Percentiles rank a stretch among this genome's conserved stretches.
These are phyloP conservation scores for Podila clonocystis DNA, from an alignment of 192 early-diverging fungal species.

Conservation along the genomic window DNA sequence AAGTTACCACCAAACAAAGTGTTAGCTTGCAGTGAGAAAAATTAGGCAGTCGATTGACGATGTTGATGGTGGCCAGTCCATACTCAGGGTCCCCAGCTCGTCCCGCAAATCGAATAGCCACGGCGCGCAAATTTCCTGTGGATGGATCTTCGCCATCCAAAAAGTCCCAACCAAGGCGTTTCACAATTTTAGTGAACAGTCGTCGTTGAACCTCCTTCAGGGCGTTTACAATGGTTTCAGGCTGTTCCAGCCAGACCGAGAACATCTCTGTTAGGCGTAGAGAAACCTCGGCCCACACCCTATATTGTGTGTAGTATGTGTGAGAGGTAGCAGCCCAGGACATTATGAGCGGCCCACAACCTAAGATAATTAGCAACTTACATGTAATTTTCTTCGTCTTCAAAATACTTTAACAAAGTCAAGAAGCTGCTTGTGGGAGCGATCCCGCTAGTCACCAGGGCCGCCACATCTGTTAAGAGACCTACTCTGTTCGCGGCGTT, in stretches of 20 bases:
- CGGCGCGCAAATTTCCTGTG: slow-evolving; percentile 64
- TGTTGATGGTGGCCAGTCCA: slow-evolving; percentile 2
- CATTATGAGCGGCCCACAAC: background rate
- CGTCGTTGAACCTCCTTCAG: slow-evolving; percentile 61
- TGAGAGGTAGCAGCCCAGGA: background rate
- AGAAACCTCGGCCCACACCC: slow-evolving; percentile 70
- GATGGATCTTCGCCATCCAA: slow-evolving; percentile 64
- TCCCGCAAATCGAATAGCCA: slow-evolving; percentile 73
- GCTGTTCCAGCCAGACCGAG: slow-evolving; percentile 66
- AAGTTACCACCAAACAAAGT: background rate
- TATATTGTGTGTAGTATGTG: background rate
- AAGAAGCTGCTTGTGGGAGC: slow-evolving; percentile 77
- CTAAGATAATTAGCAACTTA: slow-evolving; percentile 23
- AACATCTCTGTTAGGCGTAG: slow-evolving; percentile 63
- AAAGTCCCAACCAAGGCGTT: slow-evolving; percentile 65
- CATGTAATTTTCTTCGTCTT: slow-evolving; percentile 84
- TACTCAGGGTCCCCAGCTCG: slow-evolving; percentile 64
- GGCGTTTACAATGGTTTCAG: slow-evolving; percentile 66
- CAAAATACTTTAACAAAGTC: slow-evolving; percentile 76
- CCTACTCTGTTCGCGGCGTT: slow-evolving; percentile 73
- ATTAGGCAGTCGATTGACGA: background rate
- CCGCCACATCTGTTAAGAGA: slow-evolving; percentile 84
- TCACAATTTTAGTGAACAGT: slow-evolving; percentile 60
- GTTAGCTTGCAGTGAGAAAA: background rate
- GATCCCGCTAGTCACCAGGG: slow-evolving; percentile 81